Percentiles rank a stretch among this genome's conserved stretches.
Evolutionary conservation across 2,329 filamentous ascomycete genomes (phyloP).

Genomic region (Xylaria arbuscula): DNA sequence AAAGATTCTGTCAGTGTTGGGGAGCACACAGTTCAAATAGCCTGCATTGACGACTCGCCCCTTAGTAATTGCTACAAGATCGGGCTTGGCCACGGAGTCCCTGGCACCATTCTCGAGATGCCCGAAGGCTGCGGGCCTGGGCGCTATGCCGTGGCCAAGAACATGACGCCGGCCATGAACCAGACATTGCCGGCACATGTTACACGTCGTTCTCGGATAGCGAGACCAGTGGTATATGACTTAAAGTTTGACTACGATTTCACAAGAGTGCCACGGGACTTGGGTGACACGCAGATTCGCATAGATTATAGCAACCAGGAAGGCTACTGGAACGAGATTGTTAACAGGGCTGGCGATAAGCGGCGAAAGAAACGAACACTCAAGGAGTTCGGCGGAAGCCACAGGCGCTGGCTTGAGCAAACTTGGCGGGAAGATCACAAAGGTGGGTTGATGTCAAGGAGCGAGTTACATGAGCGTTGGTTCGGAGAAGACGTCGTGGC

Average conservation of each 20-base stretch:
- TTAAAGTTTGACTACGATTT: slow-evolving; percentile 57
- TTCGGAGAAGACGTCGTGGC: slow-evolving; percentile 24
- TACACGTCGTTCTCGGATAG: slow-evolving; percentile 2
- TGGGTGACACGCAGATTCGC: slow-evolving; percentile 51
- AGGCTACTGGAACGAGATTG: slow-evolving; percentile 53
- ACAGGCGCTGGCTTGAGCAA: slow-evolving; percentile 54
- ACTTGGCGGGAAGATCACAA: slow-evolving; percentile 52
- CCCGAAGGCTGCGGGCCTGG: slow-evolving; percentile 54
- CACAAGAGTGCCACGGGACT: slow-evolving; percentile 48
- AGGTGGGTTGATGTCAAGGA: slow-evolving; percentile 39
- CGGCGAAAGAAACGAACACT: slow-evolving; percentile 46
- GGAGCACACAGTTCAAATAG: slow-evolving; percentile 52
- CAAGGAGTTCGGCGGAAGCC: slow-evolving; percentile 48
- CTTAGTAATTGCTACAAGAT: slow-evolving; percentile 55
- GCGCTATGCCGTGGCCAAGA: slow-evolving; percentile 54
- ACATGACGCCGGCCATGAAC: slow-evolving; percentile 43
- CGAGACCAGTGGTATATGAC: slow-evolving; percentile 48
- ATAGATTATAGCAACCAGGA: slow-evolving; percentile 55
- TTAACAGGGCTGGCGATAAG: slow-evolving; percentile 45
- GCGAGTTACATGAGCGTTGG: slow-evolving; percentile 52
- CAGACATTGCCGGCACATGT: slow-evolving; percentile 45
- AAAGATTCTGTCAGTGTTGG: slow-evolving; percentile 44
- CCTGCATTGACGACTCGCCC: slow-evolving; percentile 52
- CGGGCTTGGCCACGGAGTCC: slow-evolving; percentile 50
- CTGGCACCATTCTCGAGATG: slow-evolving; percentile 56